Evolutionary conservation across 768 basidiomycete genomes (phyloP).

Genomic region (Suillus weaverae): DNA sequence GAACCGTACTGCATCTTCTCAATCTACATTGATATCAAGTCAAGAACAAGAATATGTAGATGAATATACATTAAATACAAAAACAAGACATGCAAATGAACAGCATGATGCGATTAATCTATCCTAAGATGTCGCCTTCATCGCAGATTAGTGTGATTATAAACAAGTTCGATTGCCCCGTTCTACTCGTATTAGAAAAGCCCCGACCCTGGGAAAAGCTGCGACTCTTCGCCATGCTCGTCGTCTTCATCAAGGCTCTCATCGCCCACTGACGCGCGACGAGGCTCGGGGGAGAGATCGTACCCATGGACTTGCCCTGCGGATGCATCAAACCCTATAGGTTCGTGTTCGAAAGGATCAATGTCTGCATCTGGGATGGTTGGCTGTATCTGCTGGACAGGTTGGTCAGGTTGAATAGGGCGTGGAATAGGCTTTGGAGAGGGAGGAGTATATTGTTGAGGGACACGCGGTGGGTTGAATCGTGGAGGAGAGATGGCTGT

Average conservation of each 20-base stretch:
- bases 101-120: slow-evolving; percentile 18
- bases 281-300: slow-evolving; percentile 22
- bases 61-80: slow-evolving; percentile 25
- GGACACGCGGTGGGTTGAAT: slow-evolving; percentile 3
- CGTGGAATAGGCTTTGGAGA: slow-evolving; percentile 3
- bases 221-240: slow-evolving; percentile 33
- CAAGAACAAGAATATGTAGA: slow-evolving; percentile 6
- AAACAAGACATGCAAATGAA: slow-evolving; percentile 11
- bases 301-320: slow-evolving; percentile 15
- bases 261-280: slow-evolving; percentile 28
- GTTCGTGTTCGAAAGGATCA: slow-evolving; percentile 34
- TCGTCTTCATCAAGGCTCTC: slow-evolving; percentile 19
- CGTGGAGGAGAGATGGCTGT: slow-evolving; percentile 5
- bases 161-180: background rate
- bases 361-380: slow-evolving; percentile 32
- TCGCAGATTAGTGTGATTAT: slow-evolving; percentile 2
- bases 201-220: slow-evolving; percentile 45
- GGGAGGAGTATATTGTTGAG: slow-evolving; percentile 16
- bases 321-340: slow-evolving; percentile 20
- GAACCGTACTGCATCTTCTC: background rate
- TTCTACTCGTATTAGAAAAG: slow-evolving; percentile 31
- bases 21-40: background rate
- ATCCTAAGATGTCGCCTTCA: slow-evolving; percentile 6
- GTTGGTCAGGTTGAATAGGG: slow-evolving; percentile 11
- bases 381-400: slow-evolving; percentile 16